Evolutionary conservation across 2,329 filamentous ascomycete genomes (phyloP).

Genomic region (Colletotrichum tamarilloi): DNA sequence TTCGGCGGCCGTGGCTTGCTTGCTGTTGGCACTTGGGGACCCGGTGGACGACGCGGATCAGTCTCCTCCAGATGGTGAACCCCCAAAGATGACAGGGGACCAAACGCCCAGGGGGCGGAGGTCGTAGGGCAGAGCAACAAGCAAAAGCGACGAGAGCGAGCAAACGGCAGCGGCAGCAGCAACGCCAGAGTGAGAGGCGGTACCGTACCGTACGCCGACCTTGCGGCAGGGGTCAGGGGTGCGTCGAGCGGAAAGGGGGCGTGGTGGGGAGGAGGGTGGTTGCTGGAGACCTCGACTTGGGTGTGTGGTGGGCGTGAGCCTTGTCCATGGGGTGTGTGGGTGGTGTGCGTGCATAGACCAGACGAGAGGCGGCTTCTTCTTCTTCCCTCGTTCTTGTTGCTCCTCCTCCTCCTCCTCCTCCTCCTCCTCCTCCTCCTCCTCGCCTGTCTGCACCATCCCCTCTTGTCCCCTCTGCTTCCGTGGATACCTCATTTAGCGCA

Average conservation of each 20-base stretch:
- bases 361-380: conserved; percentile 11
- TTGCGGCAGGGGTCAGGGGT: conserved; percentile 23
- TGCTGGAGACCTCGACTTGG: not conserved
- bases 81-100: conserved; percentile 11
- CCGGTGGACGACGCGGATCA: conserved; percentile 29
- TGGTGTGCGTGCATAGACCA: not conserved
- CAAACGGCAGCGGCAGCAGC: not conserved
- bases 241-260: conserved; percentile 6
- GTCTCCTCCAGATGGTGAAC: conserved; percentile 10
- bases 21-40: conserved; percentile 24
- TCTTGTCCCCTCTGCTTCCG: conserved; percentile 1
- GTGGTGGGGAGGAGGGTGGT: not conserved
- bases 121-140: conserved; percentile 36
- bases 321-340: not conserved
- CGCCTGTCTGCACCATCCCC: not conserved
- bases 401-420: conserved; percentile 14
- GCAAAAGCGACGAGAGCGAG: conserved; percentile 7
- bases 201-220: conserved; percentile 7
- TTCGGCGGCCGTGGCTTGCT: conserved; percentile 19
- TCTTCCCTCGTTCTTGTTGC: conserved; percentile 12
- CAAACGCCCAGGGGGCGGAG: conserved; percentile 20
- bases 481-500: conserved; percentile 26
- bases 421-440: conserved; percentile 6
- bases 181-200: conserved; percentile 20
- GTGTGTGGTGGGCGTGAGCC: conserved; percentile 1